phyloP scores from a whole-genome alignment of 257 asterid species.

The Oldenlandia corymbosa region DNA sequence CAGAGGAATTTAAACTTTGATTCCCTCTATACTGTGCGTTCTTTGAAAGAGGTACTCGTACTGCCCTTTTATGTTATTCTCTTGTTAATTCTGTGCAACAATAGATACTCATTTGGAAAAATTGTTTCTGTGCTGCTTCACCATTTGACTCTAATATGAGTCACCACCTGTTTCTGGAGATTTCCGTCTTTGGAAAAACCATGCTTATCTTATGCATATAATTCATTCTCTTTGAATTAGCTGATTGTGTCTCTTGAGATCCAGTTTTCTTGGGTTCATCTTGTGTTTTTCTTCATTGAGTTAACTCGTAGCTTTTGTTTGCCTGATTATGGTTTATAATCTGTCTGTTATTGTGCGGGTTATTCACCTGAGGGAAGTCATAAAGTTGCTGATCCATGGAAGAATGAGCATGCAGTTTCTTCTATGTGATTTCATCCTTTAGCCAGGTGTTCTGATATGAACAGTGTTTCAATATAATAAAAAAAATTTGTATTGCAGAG shows the following conservation, averaged over 20 bases:
- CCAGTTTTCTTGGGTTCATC: too few species aligned
- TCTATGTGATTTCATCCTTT: neutral
- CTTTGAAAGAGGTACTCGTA: constrained; percentile 71
- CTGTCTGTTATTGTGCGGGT: too few species aligned
- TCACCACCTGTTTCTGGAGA: too few species aligned
- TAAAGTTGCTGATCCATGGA: neutral
- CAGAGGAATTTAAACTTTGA: constrained; percentile 62
- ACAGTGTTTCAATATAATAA: too few species aligned
- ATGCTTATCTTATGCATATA: neutral
- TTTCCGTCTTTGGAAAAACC: too few species aligned
- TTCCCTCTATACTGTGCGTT: constrained; percentile 87
- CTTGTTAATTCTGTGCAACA: neutral
- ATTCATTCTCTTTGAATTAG: neutral
- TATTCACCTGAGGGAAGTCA: too few species aligned
- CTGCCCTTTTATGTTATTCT: constrained; percentile 2
- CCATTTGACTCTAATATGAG: neutral
- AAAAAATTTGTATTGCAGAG: too few species aligned
- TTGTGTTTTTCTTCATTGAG: neutral
- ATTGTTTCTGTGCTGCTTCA: constrained; percentile 8
- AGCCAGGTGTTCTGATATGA: neutral
- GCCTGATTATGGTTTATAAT: neutral
- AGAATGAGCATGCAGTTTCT: neutral
- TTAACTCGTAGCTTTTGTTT: neutral
- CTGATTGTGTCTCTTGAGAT: too few species aligned
- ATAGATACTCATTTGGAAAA: neutral